Evolutionary conservation across 306 rosid genomes (phyloP).

Genomic region (Trichosanthes truncata): DNA sequence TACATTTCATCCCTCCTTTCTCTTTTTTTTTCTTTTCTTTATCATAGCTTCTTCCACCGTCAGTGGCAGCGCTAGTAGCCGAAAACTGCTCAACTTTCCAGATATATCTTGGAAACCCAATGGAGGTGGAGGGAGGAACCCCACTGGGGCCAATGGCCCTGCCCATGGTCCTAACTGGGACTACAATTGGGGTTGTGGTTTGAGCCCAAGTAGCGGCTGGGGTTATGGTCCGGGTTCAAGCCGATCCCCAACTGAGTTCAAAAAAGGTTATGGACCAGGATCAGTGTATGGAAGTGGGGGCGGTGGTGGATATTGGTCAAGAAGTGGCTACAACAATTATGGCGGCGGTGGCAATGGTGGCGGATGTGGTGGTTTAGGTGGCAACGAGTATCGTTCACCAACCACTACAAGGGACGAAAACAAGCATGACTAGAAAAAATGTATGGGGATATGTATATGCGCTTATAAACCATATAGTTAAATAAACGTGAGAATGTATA

Average conservation of each 20-base stretch:
- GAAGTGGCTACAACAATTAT: slow-evolving; percentile 36
- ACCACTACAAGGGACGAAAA: slow-evolving; percentile 7
- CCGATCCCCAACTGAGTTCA: slow-evolving; percentile 38
- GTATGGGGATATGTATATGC: too few relatives aligned
- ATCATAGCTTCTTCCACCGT: slow-evolving; percentile 8
- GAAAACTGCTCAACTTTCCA: slow-evolving; percentile 11
- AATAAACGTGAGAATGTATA: not conserved
- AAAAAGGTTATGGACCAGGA: slow-evolving; percentile 53
- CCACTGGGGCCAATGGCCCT: slow-evolving; percentile 47
- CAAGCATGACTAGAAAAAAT: slow-evolving; percentile 25
- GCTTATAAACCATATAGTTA: not conserved
- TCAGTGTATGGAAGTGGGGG: slow-evolving; percentile 45
- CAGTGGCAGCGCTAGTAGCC: slow-evolving; percentile 3
- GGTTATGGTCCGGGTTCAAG: slow-evolving; percentile 84
- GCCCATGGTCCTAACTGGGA: slow-evolving; percentile 70
- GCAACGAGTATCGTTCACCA: slow-evolving; percentile 17
- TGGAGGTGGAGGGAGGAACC: slow-evolving; percentile 18
- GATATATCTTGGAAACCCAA: slow-evolving; percentile 29
- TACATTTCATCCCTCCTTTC: not conserved
- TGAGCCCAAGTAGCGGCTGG: slow-evolving; percentile 52
- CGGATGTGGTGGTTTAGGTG: slow-evolving; percentile 9
- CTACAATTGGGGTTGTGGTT: slow-evolving; percentile 81
- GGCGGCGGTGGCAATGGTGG: slow-evolving; percentile 15
- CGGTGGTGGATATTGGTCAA: slow-evolving; percentile 51
- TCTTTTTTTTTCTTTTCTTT: slow-evolving; percentile 24